These are phyloP conservation scores for Psilocybe cubensis DNA, from an alignment of 768 basidiomycete genomes.

Conservation along the genomic window DNA sequence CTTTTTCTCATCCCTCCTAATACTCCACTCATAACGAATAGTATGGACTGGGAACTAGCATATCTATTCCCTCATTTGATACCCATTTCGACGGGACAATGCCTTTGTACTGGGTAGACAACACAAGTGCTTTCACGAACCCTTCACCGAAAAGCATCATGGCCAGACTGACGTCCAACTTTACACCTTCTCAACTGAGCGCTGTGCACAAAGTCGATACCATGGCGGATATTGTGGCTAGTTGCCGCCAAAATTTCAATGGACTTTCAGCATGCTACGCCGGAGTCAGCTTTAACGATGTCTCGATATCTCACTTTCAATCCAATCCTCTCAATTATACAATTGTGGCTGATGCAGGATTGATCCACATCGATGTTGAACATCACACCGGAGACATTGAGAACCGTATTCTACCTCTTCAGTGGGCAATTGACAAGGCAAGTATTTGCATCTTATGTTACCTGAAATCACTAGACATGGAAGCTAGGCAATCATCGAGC, in stretches of 20 bases:
- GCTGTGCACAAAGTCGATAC: slow-evolving; percentile 53
- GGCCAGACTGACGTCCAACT: slow-evolving; percentile 54
- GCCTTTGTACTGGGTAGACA: slow-evolving; percentile 69
- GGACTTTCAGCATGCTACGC: slow-evolving; percentile 71
- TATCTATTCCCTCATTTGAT: slow-evolving; percentile 49
- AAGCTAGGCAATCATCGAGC: slow-evolving; percentile 64
- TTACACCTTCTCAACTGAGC: slow-evolving; percentile 47
- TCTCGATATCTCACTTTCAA: slow-evolving; percentile 43
- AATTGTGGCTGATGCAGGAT: slow-evolving; percentile 66
- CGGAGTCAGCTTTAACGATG: slow-evolving; percentile 61
- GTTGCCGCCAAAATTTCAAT: slow-evolving; percentile 79
- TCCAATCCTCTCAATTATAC: slow-evolving; percentile 65
- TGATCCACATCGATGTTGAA: slow-evolving; percentile 65
- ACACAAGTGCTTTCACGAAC: slow-evolving; percentile 55
- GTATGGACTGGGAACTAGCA: slow-evolving; percentile 67
- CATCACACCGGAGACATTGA: slow-evolving; percentile 73
- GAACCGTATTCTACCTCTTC: slow-evolving; percentile 66
- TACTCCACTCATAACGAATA: slow-evolving; percentile 25
- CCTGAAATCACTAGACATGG: background rate
- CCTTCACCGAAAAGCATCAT: slow-evolving; percentile 67
- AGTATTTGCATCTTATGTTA: slow-evolving; percentile 14
- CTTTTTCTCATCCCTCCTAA: background rate
- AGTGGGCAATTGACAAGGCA: slow-evolving; percentile 78
- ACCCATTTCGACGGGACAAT: slow-evolving; percentile 56
- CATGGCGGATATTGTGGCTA: slow-evolving; percentile 50